These are phyloP conservation scores for Skeletonema menzelii DNA, from an alignment of 108 stramenopile genomes.

Conservation along the genomic window DNA sequence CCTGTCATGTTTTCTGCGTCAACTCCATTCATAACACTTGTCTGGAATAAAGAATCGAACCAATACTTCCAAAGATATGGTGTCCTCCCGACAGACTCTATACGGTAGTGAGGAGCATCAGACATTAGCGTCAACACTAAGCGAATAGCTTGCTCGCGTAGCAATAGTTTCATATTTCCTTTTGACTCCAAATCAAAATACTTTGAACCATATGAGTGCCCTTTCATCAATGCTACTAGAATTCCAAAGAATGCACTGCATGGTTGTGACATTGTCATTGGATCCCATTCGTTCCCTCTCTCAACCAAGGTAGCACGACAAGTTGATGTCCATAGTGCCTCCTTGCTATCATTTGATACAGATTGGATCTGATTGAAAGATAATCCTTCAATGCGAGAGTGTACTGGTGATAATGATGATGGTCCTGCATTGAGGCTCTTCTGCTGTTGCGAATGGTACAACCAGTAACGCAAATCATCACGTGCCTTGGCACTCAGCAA, in stretches of 20 bases:
- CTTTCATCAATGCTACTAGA: conserved; percentile 39
- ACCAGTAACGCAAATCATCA: conserved; percentile 32
- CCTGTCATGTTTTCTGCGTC: neutral
- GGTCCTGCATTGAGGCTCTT: neutral
- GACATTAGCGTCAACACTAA: conserved; percentile 39
- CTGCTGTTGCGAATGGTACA: conserved; percentile 17
- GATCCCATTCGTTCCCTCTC: conserved; percentile 28
- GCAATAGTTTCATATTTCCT: neutral
- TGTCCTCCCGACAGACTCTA: conserved; percentile 10
- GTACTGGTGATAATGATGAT: neutral
- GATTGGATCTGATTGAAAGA: neutral
- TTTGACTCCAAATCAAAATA: neutral
- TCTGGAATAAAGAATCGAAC: conserved; percentile 40
- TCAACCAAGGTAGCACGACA: neutral
- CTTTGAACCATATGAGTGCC: neutral
- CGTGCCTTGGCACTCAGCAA: conserved; percentile 33
- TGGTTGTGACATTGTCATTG: conserved; percentile 22
- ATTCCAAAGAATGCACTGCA: conserved; percentile 31
- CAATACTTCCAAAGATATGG: conserved; percentile 49
- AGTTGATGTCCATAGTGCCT: conserved; percentile 7
- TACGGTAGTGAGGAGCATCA: conserved; percentile 33
- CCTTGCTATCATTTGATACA: neutral
- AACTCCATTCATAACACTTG: neutral
- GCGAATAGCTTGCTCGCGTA: conserved; percentile 21
- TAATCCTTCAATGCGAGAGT: conserved; percentile 40